A percentile compares a stretch with the other conserved stretches of the same genome.
Conservation (phyloP, 2,329 filamentous ascomycete species). For the Keithomyces neogunnii region DNA sequence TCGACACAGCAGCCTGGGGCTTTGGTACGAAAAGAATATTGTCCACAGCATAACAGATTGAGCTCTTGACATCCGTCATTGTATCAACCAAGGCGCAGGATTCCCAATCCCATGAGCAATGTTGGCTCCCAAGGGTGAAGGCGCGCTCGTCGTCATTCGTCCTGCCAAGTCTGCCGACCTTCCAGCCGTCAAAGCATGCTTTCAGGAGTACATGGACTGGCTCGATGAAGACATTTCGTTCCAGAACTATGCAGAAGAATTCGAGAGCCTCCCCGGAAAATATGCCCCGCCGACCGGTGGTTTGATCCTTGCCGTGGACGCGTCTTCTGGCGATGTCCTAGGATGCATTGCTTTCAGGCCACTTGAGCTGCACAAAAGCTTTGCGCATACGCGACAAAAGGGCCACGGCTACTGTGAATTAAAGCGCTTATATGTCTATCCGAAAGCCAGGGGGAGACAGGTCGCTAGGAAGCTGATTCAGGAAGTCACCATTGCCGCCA, state of each 20-base stretch:
- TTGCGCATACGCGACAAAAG: background rate
- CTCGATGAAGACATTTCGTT: constrained; percentile 17
- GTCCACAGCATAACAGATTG: too few relatives aligned
- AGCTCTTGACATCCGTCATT: too few relatives aligned
- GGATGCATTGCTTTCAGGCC: constrained; percentile 19
- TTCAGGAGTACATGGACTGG: constrained; percentile 17
- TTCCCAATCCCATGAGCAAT: too few relatives aligned
- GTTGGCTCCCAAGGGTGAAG: too few relatives aligned
- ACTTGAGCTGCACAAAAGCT: constrained; percentile 10
- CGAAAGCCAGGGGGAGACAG: constrained; percentile 15
- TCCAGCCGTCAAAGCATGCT: constrained; percentile 12
- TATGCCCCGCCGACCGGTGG: constrained; percentile 17
- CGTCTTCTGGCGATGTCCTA: constrained; percentile 10
- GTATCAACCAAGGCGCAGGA: too few relatives aligned
- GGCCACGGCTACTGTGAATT: constrained; percentile 15
- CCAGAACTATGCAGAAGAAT: constrained; percentile 17
- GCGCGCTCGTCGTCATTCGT: constrained; percentile 10
- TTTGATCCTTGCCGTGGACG: constrained; percentile 15
- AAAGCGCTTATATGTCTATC: constrained; percentile 19
- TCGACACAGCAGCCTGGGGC: too few relatives aligned
- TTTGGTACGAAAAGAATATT: too few relatives aligned
- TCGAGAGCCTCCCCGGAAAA: constrained; percentile 16
- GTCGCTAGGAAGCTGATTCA: constrained; percentile 13
- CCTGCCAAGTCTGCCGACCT: constrained; percentile 12
- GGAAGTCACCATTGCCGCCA: constrained; percentile 10